Percentiles rank a stretch among this genome's conserved stretches.
Conservation (phyloP, 108 stramenopile genomes). For the Nitzschia palea region DNA sequence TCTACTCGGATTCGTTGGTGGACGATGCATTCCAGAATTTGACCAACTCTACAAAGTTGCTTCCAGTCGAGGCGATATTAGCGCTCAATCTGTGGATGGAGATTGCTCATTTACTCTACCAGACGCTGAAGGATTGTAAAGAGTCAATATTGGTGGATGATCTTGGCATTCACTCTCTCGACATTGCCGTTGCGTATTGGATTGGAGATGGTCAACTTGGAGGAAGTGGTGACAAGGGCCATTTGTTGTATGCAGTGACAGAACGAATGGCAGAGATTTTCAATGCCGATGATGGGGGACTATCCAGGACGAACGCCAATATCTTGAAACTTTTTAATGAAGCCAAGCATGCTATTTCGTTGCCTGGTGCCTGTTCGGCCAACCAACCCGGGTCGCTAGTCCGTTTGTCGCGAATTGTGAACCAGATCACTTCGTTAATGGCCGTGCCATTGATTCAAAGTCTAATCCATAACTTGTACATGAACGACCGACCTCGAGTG, state of each 20-base stretch:
- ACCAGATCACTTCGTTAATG: slow-evolving; percentile 67
- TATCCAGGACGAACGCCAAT: slow-evolving; percentile 60
- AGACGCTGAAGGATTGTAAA: slow-evolving; percentile 39
- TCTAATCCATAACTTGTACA: slow-evolving; percentile 51
- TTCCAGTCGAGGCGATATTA: slow-evolving; percentile 61
- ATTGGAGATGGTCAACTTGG: slow-evolving; percentile 77
- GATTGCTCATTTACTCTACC: slow-evolving; percentile 55
- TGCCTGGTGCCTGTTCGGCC: slow-evolving; percentile 61
- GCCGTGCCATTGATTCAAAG: slow-evolving; percentile 62
- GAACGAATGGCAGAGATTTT: slow-evolving; percentile 60
- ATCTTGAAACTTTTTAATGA: slow-evolving; percentile 73
- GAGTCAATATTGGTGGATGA: slow-evolving; percentile 33
- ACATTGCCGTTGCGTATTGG: slow-evolving; percentile 79
- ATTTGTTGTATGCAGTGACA: slow-evolving; percentile 71
- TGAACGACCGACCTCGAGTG: slow-evolving; percentile 46
- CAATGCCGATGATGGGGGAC: slow-evolving; percentile 43
- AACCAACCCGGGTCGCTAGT: slow-evolving; percentile 42
- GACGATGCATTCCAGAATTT: slow-evolving; percentile 38
- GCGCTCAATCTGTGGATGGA: slow-evolving; percentile 79
- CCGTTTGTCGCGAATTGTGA: slow-evolving; percentile 43
- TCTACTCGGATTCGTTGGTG: slow-evolving; percentile 70
- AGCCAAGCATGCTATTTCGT: slow-evolving; percentile 66
- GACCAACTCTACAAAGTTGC: slow-evolving; percentile 15
- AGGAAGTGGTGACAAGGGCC: slow-evolving; percentile 57
- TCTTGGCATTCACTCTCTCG: slow-evolving; percentile 63